Percentiles rank a stretch among this genome's conserved stretches.
These are phyloP conservation scores for Xylariaceae sp. DNA, from an alignment of 2,329 filamentous ascomycete species.

Conservation along the genomic window DNA sequence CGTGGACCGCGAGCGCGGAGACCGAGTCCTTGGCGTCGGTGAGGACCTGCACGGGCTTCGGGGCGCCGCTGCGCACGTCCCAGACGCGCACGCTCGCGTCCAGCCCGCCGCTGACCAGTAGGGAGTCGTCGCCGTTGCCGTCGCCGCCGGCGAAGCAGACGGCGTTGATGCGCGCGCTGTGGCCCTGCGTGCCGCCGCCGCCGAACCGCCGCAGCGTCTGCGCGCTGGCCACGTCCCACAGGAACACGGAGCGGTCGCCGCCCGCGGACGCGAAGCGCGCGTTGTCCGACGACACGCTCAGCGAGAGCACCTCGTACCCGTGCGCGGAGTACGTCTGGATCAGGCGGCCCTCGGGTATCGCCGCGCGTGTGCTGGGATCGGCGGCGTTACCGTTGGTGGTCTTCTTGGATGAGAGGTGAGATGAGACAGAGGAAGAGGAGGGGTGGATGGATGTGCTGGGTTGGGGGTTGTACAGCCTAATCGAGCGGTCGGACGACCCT, in stretches of 20 bases:
- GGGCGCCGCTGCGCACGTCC: conserved; percentile 63
- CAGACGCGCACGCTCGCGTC: conserved; percentile 80
- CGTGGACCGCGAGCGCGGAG: conserved; percentile 54
- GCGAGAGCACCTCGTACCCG: conserved; percentile 87
- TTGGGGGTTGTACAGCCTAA: conserved; percentile 84
- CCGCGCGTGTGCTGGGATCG: conserved; percentile 35
- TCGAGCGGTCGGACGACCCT: conserved; percentile 81
- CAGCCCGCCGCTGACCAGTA: conserved; percentile 76
- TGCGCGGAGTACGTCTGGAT: conserved; percentile 91
- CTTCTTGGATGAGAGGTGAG: conserved; percentile 45
- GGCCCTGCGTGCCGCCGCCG: conserved; percentile 63
- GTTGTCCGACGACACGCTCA: conserved; percentile 78
- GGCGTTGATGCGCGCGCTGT: conserved; percentile 76
- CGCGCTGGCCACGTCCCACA: conserved; percentile 91
- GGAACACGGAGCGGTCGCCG: conserved; percentile 87
- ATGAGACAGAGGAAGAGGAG: conserved; percentile 23
- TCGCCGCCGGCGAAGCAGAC: conserved; percentile 63
- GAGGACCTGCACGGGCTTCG: conserved; percentile 74
- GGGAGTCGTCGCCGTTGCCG: conserved; percentile 75
- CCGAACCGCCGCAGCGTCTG: conserved; percentile 77
- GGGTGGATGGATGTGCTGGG: conserved; percentile 47
- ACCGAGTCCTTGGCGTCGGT: conserved; percentile 76
- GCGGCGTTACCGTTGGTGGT: too few species aligned
- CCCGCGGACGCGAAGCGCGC: conserved; percentile 84
- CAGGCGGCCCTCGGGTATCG: conserved; percentile 59